Evolutionary conservation across 495 filamentous ascomycete species (phyloP), one percentile per base, ranked within the genome.

Genomic region (Durotheca rogersii): DNA sequence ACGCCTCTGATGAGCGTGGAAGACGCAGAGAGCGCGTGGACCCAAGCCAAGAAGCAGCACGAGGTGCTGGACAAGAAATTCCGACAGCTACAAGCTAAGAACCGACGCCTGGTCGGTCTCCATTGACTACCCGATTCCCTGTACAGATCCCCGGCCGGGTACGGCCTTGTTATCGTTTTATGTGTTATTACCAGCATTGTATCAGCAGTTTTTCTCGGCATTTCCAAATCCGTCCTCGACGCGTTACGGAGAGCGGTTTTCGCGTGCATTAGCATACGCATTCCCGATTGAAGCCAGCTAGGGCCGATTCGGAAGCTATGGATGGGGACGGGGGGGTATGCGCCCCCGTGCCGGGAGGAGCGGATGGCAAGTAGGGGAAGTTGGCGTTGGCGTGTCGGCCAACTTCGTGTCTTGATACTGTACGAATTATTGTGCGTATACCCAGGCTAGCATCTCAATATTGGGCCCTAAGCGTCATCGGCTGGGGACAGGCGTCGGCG

Each of bases 51-150:
- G 53, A 87, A 83, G 71, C 84, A 89, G 58, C 76, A 81, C 25
- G 87, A 90, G 42, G 75, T 64, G 46, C 61, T 88, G 6, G 87
- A 89, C 66, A 89, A 87, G 74, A 82, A 72, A 54, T 60, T 87
- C 15, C 76, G 74, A 51, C 70, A 74, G 41, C 44, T 86, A 27
- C 70, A 85, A 45, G 81, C 81, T 56, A 82, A 78, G 73, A 87
- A 87, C 56, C 67, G 76, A 3, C 53, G 60, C 5, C 47, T 63
- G 7, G 53, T 66, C 25, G 62, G 58, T n/a, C 32, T 66, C 37
- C 62, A 66, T 66, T 66, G 62, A 66, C 62, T 66, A 43, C 62
- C 52, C 17, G 52, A 33, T 32, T 27, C 38, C 1, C 25, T 30
- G 19, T 25, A 18, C 15, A 16, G 45, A 17, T 12, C 41, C 3